Percentiles rank a stretch among this genome's conserved stretches.
These are phyloP conservation scores for Dichomitus squalens DNA, from an alignment of 1,284 basidiomycete genomes.

Conservation along the genomic window DNA sequence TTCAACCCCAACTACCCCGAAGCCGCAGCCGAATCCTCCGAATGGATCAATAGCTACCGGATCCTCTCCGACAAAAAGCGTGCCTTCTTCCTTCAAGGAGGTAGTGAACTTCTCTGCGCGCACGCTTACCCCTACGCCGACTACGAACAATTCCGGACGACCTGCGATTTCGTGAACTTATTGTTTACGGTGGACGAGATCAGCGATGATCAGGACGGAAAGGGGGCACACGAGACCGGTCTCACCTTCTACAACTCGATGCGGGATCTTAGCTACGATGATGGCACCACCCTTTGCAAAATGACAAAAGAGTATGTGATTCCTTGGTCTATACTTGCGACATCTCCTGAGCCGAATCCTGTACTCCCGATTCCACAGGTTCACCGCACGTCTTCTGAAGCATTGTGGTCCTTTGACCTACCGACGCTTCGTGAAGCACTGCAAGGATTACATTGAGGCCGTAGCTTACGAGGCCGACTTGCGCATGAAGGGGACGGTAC, in stretches of 20 bases:
- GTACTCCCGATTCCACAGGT: slow-evolving; percentile 38
- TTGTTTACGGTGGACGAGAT: slow-evolving; percentile 73
- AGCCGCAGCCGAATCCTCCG: slow-evolving; percentile 55
- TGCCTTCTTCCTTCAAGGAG: slow-evolving; percentile 59
- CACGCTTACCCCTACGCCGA: slow-evolving; percentile 63
- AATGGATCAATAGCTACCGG: slow-evolving; percentile 65
- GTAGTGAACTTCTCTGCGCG: slow-evolving; percentile 64
- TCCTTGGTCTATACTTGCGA: background rate
- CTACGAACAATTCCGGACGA: slow-evolving; percentile 58
- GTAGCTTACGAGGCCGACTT: slow-evolving; percentile 63
- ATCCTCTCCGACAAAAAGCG: slow-evolving; percentile 63
- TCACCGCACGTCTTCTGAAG: slow-evolving; percentile 50
- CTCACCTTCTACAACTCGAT: slow-evolving; percentile 55
- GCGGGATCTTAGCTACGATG: slow-evolving; percentile 52
- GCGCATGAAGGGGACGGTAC: slow-evolving; percentile 55
- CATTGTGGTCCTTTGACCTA: slow-evolving; percentile 45
- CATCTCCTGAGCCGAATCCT: slow-evolving; percentile 1
- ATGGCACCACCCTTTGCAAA: slow-evolving; percentile 53
- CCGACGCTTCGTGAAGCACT: slow-evolving; percentile 54
- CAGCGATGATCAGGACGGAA: slow-evolving; percentile 65
- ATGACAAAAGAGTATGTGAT: slow-evolving; percentile 62
- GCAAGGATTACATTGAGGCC: slow-evolving; percentile 57
- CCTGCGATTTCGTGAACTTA: slow-evolving; percentile 67
- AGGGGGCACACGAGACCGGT: slow-evolving; percentile 56
- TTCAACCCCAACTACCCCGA: slow-evolving; percentile 58